Base-by-base conservation (phyloP, 1,139 yeast species). In the Scheffersomyces parashehatae region DNA sequence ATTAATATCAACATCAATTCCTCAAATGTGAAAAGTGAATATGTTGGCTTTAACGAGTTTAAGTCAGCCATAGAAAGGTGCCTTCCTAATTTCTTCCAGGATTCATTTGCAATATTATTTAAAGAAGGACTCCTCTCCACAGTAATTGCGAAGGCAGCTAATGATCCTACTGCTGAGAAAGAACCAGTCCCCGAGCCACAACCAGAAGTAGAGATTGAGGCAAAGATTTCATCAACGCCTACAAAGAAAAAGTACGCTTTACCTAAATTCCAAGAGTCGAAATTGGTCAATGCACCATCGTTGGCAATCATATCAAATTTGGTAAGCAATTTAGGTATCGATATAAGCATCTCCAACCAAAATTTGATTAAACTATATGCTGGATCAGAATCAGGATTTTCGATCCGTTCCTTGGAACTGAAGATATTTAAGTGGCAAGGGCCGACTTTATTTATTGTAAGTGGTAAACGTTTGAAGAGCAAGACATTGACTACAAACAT, bases 341-440 rank as follows among this genome's bases (percentile, higher is more conserved):
- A 51, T 11, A 43, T 66, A 47, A 46, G 64, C 48, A 44, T 65
- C 44, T 41, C 69, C 50, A 53, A 65, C 49, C 51, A 67, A 49
- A 76, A 82, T 45, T 64, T 86, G 48, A 75, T 83, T 41, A 82
- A 79, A 53, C 73, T 91, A 7, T 91, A 85, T 55, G 72, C 79
- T 11, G 97, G 96, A 0, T 71, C 90, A 5, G 81, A 79, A 39
- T 75, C 83, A 16, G 98, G 98, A 1, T 91, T 87, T 58, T 88
- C 97, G 0, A 86, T 91, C 75, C 69, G 96, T 36, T 85, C 97
- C 0, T 76, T 91, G 46, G 96, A 91, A 62, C 79, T 85, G 49
- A 88, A 85, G 52, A 88, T 85, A 0, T 84, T 88, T 68, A 88
- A 89, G 58, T 91, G 97, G 97, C 82, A 80, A 52, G 95, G 96